phyloP scores from a whole-genome alignment of 176 grass and related monocot genomes.

The Cymbopogon citratus region DNA sequence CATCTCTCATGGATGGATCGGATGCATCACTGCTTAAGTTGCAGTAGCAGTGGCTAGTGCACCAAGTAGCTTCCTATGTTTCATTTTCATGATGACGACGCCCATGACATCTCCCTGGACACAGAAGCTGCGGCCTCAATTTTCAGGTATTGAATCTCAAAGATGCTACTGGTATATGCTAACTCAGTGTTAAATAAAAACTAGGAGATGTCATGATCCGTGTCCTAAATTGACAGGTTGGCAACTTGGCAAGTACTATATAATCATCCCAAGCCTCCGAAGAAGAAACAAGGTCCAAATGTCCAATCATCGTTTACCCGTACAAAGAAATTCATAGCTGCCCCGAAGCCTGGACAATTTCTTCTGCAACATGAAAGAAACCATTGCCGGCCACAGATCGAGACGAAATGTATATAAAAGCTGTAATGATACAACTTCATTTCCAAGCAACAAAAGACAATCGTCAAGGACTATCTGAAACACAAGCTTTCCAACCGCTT shows the following conservation, averaged over 20 bases:
- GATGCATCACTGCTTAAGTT: no score
- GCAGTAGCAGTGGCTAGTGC: no score
- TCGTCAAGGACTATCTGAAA: neutral
- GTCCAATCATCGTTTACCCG: neutral
- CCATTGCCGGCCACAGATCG: neutral
- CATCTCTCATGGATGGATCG: no score
- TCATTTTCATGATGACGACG: neutral
- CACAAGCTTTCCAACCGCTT: neutral
- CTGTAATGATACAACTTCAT: neutral
- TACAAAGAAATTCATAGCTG: neutral
- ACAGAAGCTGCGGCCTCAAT: neutral
- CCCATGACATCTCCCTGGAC: neutral
- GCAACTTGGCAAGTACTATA: neutral
- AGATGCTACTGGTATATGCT: neutral
- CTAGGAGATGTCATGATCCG: neutral
- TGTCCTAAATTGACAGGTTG: neutral
- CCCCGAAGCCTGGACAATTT: neutral
- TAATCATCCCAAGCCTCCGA: neutral
- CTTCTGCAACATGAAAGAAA: constrained; percentile 13
- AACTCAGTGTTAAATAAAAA: neutral
- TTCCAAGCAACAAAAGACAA: neutral
- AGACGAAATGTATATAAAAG: neutral
- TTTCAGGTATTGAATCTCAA: neutral
- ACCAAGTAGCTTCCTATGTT: neutral
- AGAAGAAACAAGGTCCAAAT: constrained; percentile 17